Conservation (phyloP, 2,329 filamentous ascomycete species). For the Sclerotiophoma versabilis region DNA sequence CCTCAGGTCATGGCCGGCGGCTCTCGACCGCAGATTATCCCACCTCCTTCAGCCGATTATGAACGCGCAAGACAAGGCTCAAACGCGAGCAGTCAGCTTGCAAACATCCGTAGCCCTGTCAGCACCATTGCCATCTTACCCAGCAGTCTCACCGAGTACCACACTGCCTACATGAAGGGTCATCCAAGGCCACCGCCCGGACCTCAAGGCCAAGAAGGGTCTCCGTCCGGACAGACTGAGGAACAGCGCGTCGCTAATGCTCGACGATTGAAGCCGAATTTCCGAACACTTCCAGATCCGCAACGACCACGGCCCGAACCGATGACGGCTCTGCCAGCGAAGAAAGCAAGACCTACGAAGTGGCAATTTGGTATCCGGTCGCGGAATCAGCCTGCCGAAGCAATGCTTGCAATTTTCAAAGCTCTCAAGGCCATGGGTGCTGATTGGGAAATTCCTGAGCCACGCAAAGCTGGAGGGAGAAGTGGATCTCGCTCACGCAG, state of each 20-base stretch:
- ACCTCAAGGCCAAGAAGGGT: conserved; percentile 30
- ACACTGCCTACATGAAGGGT: conserved; percentile 87
- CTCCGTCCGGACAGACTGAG: conserved; percentile 56
- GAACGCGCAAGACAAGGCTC: conserved; percentile 55
- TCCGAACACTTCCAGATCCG: conserved; percentile 70
- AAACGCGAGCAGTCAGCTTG: conserved; percentile 50
- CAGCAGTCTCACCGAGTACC: conserved; percentile 87
- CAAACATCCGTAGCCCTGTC: conserved; percentile 51
- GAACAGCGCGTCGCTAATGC: conserved; percentile 80
- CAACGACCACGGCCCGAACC: conserved; percentile 59
- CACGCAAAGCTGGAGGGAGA: conserved; percentile 51
- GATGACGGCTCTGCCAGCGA: conserved; percentile 64
- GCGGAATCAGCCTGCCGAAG: conserved; percentile 91
- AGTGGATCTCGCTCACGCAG: conserved; percentile 46
- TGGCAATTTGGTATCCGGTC: conserved; percentile 99
- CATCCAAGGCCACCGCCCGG: conserved; percentile 47
- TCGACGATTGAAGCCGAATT: conserved; percentile 84
- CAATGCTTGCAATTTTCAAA: conserved; percentile 93
- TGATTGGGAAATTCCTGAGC: conserved; percentile 73
- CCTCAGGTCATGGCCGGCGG: conserved; percentile 43
- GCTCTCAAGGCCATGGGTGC: conserved; percentile 87
- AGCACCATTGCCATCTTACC: conserved; percentile 93
- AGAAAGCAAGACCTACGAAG: conserved; percentile 80
- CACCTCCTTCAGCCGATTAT: conserved; percentile 33
- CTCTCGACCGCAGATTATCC: conserved; percentile 43